Evolutionary conservation across 1,139 yeast genomes (phyloP), one percentile per base, ranked within the genome.

Genomic region (Candida albicans): DNA sequence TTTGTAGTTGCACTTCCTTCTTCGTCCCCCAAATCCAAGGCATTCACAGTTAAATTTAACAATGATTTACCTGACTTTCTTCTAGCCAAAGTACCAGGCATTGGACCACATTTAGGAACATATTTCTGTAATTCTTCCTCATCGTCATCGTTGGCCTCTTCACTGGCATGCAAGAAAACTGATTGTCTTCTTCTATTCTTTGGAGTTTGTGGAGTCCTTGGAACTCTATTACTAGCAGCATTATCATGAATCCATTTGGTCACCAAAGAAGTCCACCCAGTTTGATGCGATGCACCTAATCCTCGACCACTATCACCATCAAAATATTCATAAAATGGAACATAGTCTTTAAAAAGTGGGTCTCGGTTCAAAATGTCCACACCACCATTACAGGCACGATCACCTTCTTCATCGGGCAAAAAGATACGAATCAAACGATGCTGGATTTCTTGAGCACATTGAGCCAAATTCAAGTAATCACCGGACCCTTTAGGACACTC

Each of bases 261-360:
- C 44, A 90, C 95, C 39, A 91, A 76, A 0, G 96, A 91, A 1
- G 98, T 91, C 98, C 98, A 91, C 12, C 98, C 98, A 70, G 91
- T 85, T 68, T 91, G 98, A 70, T 93, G 97, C 39, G 93, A 84
- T 1, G 97, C 93, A 33, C 98, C 98, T 48, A 91, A 70, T 6
- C 98, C 98, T 56, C 96, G 79, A 39, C 98, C 98, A 2, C 95
- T 86, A 58, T 91, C 98, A 54, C 96, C 97, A 59, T 91, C 96
- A 62, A 91, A 91, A 61, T 87, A 91, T 67, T 91, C 98, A 61
- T 79, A 88, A 64, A 89, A 91, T 51, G 87, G 84, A 36, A 88
- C 77, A 55, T 82, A 79, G 51, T 90, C 96, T 56, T 79, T 79
- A 71, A 89, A 91, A 59, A 81, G 65, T 41, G 82, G 84, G 64